phyloP scores from a whole-genome alignment of 2,329 filamentous ascomycete species.

The Coleophoma crateriformis region DNA sequence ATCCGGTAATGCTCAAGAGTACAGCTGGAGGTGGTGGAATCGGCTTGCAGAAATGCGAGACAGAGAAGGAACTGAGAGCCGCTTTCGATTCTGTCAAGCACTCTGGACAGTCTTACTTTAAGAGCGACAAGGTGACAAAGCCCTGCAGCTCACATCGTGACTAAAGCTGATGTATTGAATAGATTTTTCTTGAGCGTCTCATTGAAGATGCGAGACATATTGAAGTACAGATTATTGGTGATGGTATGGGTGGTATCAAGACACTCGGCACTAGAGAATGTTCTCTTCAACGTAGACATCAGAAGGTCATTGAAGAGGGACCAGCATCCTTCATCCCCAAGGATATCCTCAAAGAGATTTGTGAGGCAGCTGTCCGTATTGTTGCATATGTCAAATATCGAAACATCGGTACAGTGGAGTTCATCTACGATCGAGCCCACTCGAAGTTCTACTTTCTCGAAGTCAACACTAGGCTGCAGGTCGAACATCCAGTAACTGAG shows the following conservation, averaged over 20 bases:
- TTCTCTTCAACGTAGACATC: conserved; percentile 43
- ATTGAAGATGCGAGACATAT: conserved; percentile 37
- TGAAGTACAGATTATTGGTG: conserved; percentile 44
- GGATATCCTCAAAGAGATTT: conserved; percentile 27
- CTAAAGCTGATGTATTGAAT: too few species aligned
- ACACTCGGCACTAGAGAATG: conserved; percentile 42
- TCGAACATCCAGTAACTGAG: conserved; percentile 33
- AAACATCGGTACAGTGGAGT: conserved; percentile 57
- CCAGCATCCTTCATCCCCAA: conserved; percentile 35
- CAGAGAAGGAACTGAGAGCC: conserved; percentile 22
- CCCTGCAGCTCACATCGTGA: too few species aligned
- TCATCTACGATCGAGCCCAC: conserved; percentile 43
- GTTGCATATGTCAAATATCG: conserved; percentile 40
- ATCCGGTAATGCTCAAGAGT: conserved; percentile 40
- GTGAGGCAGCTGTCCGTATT: conserved; percentile 30
- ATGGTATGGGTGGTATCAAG: conserved; percentile 34
- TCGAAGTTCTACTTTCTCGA: conserved; percentile 42
- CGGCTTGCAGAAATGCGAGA: conserved; percentile 32
- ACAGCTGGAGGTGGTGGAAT: conserved; percentile 41
- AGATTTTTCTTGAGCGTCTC: conserved; percentile 42
- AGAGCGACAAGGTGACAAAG: conserved; percentile 33
- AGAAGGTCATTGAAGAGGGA: conserved; percentile 46
- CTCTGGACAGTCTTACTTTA: conserved; percentile 37
- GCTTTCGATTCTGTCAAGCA: conserved; percentile 32
- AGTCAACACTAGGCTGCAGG: conserved; percentile 42